Evolutionary conservation across 306 rosid genomes (phyloP).

Genomic region (Albizia julibrissin): DNA sequence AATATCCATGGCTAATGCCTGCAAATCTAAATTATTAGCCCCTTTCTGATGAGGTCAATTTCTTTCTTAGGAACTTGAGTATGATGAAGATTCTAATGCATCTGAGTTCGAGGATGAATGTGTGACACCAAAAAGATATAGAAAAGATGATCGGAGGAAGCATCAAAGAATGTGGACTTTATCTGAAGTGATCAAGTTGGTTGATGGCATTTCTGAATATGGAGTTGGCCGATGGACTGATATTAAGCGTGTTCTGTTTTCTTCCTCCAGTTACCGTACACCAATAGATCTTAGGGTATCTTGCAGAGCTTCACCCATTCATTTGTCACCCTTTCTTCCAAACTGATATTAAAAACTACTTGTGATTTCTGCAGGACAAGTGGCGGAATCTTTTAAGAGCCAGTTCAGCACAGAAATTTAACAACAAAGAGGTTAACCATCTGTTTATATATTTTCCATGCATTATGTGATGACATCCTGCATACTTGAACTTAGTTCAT

Average conservation of each 20-base stretch:
- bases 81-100: constrained; percentile 31
- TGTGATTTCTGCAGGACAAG: constrained; percentile 72
- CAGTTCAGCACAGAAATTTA: constrained; percentile 56
- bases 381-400: constrained; percentile 89
- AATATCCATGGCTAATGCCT: background rate
- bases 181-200: constrained; percentile 71
- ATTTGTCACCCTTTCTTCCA: constrained; percentile 23
- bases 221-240: constrained; percentile 98
- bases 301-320: constrained; percentile 28
- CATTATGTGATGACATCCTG: background rate
- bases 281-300: constrained; percentile 95
- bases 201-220: constrained; percentile 89
- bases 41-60: constrained; percentile 16
- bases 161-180: constrained; percentile 93
- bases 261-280: constrained; percentile 75
- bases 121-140: constrained; percentile 45
- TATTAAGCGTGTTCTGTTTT: constrained; percentile 62
- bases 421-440: constrained; percentile 59
- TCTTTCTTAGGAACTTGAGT: constrained; percentile 46
- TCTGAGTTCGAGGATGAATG: constrained; percentile 60
- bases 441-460: background rate
- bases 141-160: constrained; percentile 75
- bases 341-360: background rate
- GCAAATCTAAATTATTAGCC: background rate
- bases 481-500: background rate